phyloP scores from a whole-genome alignment of 1,284 basidiomycete genomes.

The Phenoliferia sp. region DNA sequence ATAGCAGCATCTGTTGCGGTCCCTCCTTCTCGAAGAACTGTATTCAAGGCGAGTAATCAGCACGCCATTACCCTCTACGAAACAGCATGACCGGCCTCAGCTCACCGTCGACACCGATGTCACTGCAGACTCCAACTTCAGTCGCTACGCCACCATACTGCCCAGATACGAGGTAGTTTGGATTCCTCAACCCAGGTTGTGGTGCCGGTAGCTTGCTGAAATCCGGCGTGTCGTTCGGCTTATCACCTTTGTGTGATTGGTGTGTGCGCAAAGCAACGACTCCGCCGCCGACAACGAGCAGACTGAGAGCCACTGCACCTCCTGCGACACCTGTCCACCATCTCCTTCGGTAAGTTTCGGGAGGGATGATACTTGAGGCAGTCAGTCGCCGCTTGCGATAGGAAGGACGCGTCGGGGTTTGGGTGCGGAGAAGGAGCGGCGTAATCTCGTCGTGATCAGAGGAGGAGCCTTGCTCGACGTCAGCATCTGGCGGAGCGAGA shows the following conservation, averaged over 20 bases:
- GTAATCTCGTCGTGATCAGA: neutral
- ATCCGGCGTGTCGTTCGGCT: conserved; percentile 25
- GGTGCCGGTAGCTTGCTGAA: conserved; percentile 34
- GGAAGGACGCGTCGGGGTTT: conserved; percentile 8
- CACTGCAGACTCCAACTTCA: conserved; percentile 76
- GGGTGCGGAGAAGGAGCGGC: neutral
- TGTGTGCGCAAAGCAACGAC: conserved; percentile 21
- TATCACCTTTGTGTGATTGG: neutral
- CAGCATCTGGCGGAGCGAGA: neutral
- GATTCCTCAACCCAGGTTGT: conserved; percentile 50
- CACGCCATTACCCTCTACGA: neutral
- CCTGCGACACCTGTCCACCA: neutral
- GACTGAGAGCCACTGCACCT: conserved; percentile 4
- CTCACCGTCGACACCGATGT: conserved; percentile 62
- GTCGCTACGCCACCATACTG: conserved; percentile 76
- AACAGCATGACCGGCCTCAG: neutral
- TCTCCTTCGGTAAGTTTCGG: neutral
- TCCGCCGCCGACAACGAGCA: conserved; percentile 15
- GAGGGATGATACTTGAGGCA: conserved; percentile 7
- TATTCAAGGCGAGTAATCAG: neutral
- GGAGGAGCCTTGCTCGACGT: neutral
- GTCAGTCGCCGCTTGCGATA: conserved; percentile 29
- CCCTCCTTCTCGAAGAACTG: conserved; percentile 59
- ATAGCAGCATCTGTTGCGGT: conserved; percentile 87
- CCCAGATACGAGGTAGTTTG: conserved; percentile 67